Conservation (phyloP, 768 basidiomycete species). For the Clavulina sp. region DNA sequence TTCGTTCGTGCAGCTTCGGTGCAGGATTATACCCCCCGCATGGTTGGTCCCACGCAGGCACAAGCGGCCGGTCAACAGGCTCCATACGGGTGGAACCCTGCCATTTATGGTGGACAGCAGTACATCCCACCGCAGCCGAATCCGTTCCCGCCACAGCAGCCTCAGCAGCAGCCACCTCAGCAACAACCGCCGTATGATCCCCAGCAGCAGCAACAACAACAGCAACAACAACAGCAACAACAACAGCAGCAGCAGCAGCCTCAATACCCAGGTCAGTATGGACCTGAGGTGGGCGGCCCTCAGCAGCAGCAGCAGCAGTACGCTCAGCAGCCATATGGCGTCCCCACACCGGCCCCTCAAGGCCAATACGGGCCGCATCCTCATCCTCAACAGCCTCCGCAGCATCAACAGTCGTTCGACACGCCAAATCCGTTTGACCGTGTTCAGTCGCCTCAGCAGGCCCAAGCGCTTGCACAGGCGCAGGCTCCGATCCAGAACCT, state of each 20-base stretch:
- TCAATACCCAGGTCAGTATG: no score
- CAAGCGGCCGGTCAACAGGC: constrained; percentile 18
- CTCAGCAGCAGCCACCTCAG: constrained; percentile 16
- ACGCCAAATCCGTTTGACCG: no score
- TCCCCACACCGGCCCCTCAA: no score
- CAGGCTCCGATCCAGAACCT: constrained; percentile 5
- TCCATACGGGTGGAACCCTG: constrained; percentile 35
- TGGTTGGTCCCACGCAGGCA: not conserved
- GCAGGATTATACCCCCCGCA: constrained; percentile 1
- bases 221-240: not conserved
- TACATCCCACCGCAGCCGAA: constrained; percentile 17
- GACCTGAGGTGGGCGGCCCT: no score
- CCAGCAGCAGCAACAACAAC: not conserved
- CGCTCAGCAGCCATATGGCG: no score
- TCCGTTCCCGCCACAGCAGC: constrained; percentile 21
- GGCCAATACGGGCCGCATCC: no score
- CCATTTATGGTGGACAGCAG: constrained; percentile 26
- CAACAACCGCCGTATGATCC: constrained; percentile 8
- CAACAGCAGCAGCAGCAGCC: not conserved
- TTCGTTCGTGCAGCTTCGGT: not conserved
- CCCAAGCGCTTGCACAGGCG: constrained; percentile 3
- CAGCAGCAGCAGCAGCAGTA: no score
- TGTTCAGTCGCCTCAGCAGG: no score
- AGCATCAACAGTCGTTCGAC: no score
- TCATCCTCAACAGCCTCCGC: not conserved